These are phyloP conservation scores for Fusarium torulosum DNA, from an alignment of 2,329 filamentous ascomycete species.

Conservation along the genomic window DNA sequence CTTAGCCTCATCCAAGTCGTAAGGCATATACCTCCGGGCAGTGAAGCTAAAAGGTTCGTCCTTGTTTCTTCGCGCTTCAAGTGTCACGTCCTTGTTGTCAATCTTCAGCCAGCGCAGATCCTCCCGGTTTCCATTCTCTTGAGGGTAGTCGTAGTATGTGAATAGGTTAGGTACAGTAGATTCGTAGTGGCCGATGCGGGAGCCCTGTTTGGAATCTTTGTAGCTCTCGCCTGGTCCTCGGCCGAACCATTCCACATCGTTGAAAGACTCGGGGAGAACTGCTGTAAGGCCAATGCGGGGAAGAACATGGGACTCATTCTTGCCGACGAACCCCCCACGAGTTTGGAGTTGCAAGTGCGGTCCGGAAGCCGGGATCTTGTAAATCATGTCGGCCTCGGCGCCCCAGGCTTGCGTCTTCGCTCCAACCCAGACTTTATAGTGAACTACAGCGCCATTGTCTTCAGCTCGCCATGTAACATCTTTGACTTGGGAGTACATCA, in stretches of 20 bases:
- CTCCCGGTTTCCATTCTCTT: constrained; percentile 27
- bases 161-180: not conserved
- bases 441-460: not conserved
- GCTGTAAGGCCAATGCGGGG: constrained; percentile 25
- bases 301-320: constrained; percentile 9
- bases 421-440: constrained; percentile 29
- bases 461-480: not conserved
- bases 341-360: constrained; percentile 3
- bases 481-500: constrained; percentile 15
- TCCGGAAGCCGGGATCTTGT: not conserved
- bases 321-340: not conserved
- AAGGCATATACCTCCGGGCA: constrained; percentile 19
- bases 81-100: not conserved
- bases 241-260: constrained; percentile 23
- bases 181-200: constrained; percentile 7
- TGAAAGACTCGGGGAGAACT: not conserved
- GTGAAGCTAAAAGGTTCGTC: constrained; percentile 23
- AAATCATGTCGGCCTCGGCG: constrained; percentile 20
- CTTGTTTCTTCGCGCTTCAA: constrained; percentile 5
- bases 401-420: constrained; percentile 22
- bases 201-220: constrained; percentile 27
- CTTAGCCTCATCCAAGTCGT: constrained; percentile 17
- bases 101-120: constrained; percentile 20
- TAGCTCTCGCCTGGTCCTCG: constrained; percentile 27
- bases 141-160: constrained; percentile 28